A percentile compares a stretch with the other conserved stretches of the same genome.
Evolutionary conservation across 2,329 filamentous ascomycete species (phyloP).

Genomic region (Monosporascus sp.): DNA sequence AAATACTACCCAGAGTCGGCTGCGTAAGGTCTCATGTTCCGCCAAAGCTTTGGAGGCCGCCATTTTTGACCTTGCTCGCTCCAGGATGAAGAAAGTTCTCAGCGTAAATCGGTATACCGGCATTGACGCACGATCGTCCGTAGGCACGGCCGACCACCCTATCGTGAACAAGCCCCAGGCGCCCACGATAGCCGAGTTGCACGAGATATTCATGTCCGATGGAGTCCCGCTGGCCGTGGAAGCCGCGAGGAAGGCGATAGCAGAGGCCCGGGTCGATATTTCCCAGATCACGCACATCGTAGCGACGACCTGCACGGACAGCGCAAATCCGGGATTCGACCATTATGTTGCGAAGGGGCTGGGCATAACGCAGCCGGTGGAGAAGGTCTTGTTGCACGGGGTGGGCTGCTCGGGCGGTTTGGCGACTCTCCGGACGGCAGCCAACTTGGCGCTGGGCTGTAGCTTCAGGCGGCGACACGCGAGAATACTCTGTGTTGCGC

Average conservation of each 20-base stretch:
- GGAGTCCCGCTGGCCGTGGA: slow-evolving; percentile 53
- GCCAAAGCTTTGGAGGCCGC: neutral
- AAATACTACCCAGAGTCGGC: slow-evolving; percentile 55
- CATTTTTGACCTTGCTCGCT: slow-evolving; percentile 3
- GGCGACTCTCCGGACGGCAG: slow-evolving; percentile 56
- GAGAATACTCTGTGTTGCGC: slow-evolving; percentile 58
- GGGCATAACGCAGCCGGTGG: slow-evolving; percentile 51
- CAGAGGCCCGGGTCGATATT: slow-evolving; percentile 46
- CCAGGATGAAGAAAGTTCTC: slow-evolving; percentile 58
- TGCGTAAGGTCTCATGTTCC: slow-evolving; percentile 41
- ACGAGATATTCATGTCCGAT: slow-evolving; percentile 49
- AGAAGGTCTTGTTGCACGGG: slow-evolving; percentile 62
- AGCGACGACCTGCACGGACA: slow-evolving; percentile 64
- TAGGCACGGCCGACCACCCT: slow-evolving; percentile 56
- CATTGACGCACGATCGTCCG: slow-evolving; percentile 57
- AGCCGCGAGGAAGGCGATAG: slow-evolving; percentile 50
- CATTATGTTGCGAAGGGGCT: slow-evolving; percentile 57
- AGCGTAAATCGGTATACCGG: slow-evolving; percentile 61
- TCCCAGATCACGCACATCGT: slow-evolving; percentile 61
- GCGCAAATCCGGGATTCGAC: slow-evolving; percentile 64
- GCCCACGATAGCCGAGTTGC: slow-evolving; percentile 52
- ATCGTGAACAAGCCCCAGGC: slow-evolving; percentile 50
- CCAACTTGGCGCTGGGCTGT: slow-evolving; percentile 61
- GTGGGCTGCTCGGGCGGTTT: slow-evolving; percentile 63
- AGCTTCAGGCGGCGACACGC: slow-evolving; percentile 54